Base-by-base conservation (phyloP, 371 early-diverging fungal genomes). In the Circinella minor region DNA sequence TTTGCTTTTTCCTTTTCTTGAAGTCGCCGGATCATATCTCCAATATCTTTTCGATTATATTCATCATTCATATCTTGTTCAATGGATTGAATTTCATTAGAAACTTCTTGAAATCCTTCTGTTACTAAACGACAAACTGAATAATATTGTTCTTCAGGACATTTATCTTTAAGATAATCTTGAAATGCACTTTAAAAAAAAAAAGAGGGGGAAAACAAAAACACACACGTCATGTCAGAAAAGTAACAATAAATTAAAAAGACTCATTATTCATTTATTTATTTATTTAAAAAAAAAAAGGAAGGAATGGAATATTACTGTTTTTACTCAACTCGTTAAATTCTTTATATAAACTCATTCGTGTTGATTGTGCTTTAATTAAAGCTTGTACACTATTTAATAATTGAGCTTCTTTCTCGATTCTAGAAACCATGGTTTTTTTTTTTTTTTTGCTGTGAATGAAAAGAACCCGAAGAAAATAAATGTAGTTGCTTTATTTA, bases 101-200 rank as follows among this genome's bases (percentile, higher is more conserved):
- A 82, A 0, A 82, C 82, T 49, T 82, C 81, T 66, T 84, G 81
- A 64, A 84, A 84, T 1, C 82, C 85, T 55, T 82, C 78, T 3
- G 85, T 84, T 3, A 82, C 82, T 37, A 81, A 76, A 17, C 66
- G 67, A 60, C 85, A 84, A 18, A 84, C 76, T 9, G 82, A 81
- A 18, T 81, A 74, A 59, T 82, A 84, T 47, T 82, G 80, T 3
- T 81, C 82, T 8, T 77, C 66, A 17, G 82, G 76, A 61, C 80
- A 79, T 59, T 73, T 74, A 20, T 74, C 78, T 4, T 51, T 60
- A 36, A 80, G 55, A 55, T 81, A 84, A 60, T 84, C 84, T n/a
- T 80, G 74, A 46, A 78, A 84, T 8, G 84, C 84, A 46, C 84
- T 84, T 51, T 5, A 2, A 43, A 43, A 43, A 9, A 43, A 39